A percentile compares a stretch with the other conserved stretches of the same genome.
Evolutionary conservation across 192 early-diverging fungal species (phyloP).

Genomic region (Chytriomyces hyalinus): DNA sequence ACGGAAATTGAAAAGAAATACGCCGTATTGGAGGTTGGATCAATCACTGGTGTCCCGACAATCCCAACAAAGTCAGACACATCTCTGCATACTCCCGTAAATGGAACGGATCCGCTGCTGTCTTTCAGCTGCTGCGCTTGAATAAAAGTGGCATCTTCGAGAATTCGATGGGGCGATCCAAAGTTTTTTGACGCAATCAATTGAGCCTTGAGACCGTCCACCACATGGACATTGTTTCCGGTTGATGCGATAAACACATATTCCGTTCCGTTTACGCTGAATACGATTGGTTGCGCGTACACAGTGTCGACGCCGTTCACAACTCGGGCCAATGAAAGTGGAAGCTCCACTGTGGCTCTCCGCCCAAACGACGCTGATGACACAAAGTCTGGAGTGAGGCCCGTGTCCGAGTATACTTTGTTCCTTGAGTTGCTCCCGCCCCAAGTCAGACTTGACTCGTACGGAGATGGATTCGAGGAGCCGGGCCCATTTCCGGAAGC

Average conservation of each 20-base stretch:
- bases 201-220: constrained; percentile 14
- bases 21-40: constrained; percentile 20
- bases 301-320: background rate
- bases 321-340: background rate
- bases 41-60: constrained; percentile 30
- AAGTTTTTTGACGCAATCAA: constrained; percentile 13
- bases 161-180: constrained; percentile 13
- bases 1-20: constrained; percentile 32
- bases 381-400: constrained; percentile 12
- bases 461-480: background rate
- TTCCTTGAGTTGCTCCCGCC: constrained; percentile 6
- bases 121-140: constrained; percentile 17
- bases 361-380: background rate
- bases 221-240: constrained; percentile 28
- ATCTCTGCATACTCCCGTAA: constrained; percentile 20
- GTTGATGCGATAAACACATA: constrained; percentile 9
- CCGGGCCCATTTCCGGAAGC: background rate
- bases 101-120: background rate
- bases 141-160: constrained; percentile 1
- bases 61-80: constrained; percentile 26
- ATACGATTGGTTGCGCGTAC: constrained; percentile 35
- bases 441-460: background rate
- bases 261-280: background rate
- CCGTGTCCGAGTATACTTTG: constrained; percentile 21
- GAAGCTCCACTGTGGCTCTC: background rate